A percentile compares a stretch with the other conserved stretches of the same genome.
Evolutionary conservation across 1,284 basidiomycete genomes (phyloP).

Genomic region (Malassezia cuniculi): DNA sequence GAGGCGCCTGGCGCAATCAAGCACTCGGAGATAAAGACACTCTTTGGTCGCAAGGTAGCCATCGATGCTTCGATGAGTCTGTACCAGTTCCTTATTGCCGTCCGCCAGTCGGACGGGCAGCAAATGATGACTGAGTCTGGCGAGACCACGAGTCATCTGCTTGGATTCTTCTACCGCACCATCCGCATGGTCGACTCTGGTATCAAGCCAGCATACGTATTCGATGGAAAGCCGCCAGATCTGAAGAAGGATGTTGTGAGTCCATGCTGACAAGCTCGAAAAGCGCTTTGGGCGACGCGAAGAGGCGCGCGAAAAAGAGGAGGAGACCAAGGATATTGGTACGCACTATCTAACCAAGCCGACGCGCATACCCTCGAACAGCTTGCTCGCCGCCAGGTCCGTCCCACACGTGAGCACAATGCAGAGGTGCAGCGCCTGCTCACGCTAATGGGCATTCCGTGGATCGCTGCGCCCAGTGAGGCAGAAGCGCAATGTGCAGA

Average conservation of each 20-base stretch:
- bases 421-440: constrained; percentile 82
- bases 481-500: constrained; percentile 98
- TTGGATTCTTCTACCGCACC: constrained; percentile 88
- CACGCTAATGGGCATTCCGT: constrained; percentile 90
- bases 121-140: constrained; percentile 90
- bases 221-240: constrained; percentile 95
- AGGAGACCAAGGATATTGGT: constrained; percentile 90
- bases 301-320: constrained; percentile 83
- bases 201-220: constrained; percentile 94
- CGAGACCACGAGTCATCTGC: constrained; percentile 80
- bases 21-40: constrained; percentile 87
- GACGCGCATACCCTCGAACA: constrained; percentile 74
- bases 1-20: constrained; percentile 74
- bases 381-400: constrained; percentile 78
- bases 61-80: constrained; percentile 62
- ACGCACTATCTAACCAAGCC: constrained; percentile 17
- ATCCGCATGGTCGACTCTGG: constrained; percentile 91
- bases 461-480: constrained; percentile 73
- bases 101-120: constrained; percentile 88
- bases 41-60: constrained; percentile 78
- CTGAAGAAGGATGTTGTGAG: constrained; percentile 82
- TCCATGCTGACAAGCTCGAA: constrained; percentile 54
- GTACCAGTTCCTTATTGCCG: constrained; percentile 89
- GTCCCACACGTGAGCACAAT: constrained; percentile 90
- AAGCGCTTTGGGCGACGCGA: constrained; percentile 82